phyloP scores from a whole-genome alignment of 768 basidiomycete genomes.

The Lentinula sp. region DNA sequence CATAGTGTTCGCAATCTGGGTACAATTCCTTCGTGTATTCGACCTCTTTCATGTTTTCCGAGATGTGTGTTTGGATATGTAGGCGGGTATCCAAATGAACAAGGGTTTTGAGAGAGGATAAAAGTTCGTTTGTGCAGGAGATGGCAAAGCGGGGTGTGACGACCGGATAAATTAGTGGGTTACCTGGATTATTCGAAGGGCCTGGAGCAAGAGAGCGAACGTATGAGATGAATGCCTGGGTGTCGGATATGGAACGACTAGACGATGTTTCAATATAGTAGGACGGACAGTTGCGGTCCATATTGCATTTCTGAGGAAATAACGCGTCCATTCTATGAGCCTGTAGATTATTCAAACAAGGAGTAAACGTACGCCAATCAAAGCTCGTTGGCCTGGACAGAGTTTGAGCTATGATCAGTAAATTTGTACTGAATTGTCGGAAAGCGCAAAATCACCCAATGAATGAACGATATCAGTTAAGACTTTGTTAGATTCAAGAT shows the following conservation, averaged over 20 bases:
- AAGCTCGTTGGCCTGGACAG: conserved; percentile 67
- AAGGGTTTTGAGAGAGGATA: conserved; percentile 54
- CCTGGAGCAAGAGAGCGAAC: conserved; percentile 49
- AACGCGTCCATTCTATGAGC: neutral
- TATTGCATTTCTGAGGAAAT: conserved; percentile 73
- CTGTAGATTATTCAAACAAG: neutral
- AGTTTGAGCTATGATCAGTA: neutral
- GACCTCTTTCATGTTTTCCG: conserved; percentile 78
- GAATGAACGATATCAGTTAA: conserved; percentile 70
- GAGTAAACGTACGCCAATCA: conserved; percentile 63
- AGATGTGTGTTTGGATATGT: conserved; percentile 88
- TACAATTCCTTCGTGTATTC: conserved; percentile 60
- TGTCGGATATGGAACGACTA: conserved; percentile 53
- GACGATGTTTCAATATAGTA: conserved; percentile 64
- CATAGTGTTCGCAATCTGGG: conserved; percentile 59
- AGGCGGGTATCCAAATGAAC: conserved; percentile 54
- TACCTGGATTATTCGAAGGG: conserved; percentile 17
- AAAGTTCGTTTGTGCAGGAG: conserved; percentile 70
- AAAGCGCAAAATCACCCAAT: conserved; percentile 28
- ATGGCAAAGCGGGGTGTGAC: conserved; percentile 97
- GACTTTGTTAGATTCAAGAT: conserved; percentile 73
- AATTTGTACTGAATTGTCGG: neutral
- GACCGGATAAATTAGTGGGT: conserved; percentile 78
- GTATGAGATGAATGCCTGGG: conserved; percentile 59
- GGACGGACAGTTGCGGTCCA: conserved; percentile 70